phyloP scores from a whole-genome alignment of 257 asterid genomes.

The Fraxinus americana region DNA sequence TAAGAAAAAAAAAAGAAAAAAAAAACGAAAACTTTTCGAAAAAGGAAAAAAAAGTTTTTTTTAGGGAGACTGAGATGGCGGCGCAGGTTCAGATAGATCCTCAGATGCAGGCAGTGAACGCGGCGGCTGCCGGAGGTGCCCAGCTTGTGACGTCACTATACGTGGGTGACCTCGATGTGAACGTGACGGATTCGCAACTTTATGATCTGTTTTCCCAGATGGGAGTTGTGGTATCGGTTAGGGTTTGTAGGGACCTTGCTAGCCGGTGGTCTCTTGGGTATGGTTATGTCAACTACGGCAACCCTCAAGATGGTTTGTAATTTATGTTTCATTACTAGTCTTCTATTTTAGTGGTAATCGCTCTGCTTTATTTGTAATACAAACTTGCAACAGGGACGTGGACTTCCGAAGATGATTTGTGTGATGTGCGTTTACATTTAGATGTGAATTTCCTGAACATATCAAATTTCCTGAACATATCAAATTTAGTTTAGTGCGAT shows the following conservation, averaged over 20 bases:
- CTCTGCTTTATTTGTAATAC: conserved; percentile 1
- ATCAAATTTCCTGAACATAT: too few species aligned
- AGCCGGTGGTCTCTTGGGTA: conserved; percentile 81
- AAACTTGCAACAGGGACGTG: background rate
- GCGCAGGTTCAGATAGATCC: conserved; percentile 81
- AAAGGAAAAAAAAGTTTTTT: conserved; percentile 25
- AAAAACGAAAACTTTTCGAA: conserved; percentile 35
- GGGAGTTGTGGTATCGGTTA: conserved; percentile 84
- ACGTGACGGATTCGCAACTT: conserved; percentile 79
- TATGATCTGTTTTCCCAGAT: conserved; percentile 85
- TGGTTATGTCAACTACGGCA: conserved; percentile 86
- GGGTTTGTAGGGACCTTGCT: conserved; percentile 86
- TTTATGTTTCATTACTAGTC: background rate
- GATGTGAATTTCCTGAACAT: background rate
- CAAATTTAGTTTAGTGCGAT: background rate
- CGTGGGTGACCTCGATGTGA: conserved; percentile 82
- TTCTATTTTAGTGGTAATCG: background rate
- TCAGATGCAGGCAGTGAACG: conserved; percentile 51
- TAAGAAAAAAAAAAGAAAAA: conserved; percentile 36
- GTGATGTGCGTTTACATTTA: background rate
- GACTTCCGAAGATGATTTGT: background rate
- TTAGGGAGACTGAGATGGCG: conserved; percentile 54
- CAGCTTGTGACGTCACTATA: conserved; percentile 82
- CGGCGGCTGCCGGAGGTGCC: conserved; percentile 41
- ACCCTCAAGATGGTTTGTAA: conserved; percentile 71